Conservation (phyloP, 345 rosid genomes). For the Cardiospermum halicacabum region DNA sequence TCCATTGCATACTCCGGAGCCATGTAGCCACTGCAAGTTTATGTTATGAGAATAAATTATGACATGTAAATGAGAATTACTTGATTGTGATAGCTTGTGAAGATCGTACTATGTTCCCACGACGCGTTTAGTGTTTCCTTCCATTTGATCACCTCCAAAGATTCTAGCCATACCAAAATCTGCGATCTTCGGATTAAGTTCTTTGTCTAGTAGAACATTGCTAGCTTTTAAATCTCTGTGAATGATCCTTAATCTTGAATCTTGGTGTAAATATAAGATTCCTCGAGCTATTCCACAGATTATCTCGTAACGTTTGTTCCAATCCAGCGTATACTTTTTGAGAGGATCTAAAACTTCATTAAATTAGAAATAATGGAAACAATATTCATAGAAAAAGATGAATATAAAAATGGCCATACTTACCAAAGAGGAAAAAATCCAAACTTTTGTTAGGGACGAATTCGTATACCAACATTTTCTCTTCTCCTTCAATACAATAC, state of each 20-base stretch:
- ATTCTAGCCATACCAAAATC: constrained; percentile 71
- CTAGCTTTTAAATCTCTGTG: constrained; percentile 71
- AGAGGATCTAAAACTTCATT: constrained; percentile 25
- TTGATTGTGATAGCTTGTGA: neutral
- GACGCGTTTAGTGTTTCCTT: constrained; percentile 46
- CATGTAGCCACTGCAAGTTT: constrained; percentile 56
- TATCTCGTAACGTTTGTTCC: constrained; percentile 53
- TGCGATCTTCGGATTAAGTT: constrained; percentile 54
- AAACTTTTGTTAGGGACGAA: constrained; percentile 37
- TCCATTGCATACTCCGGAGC: constrained; percentile 77
- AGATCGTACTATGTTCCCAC: constrained; percentile 68
- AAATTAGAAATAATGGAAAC: neutral
- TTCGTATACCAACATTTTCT: constrained; percentile 38
- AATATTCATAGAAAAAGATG: neutral
- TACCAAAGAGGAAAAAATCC: constrained; percentile 33
- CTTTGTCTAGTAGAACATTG: constrained; percentile 48
- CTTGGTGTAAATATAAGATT: constrained; percentile 66
- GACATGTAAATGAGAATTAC: neutral
- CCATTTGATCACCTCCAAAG: constrained; percentile 42
- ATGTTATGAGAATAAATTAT: neutral
- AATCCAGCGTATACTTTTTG: constrained; percentile 31
- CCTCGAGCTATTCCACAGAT: constrained; percentile 62
- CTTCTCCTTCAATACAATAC: constrained; percentile 32
- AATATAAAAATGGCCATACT: neutral
- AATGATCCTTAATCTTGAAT: constrained; percentile 67